Evolutionary conservation across 495 filamentous ascomycete species (phyloP), one percentile per base, ranked within the genome.

Genomic region (Penicillium waksmanii): DNA sequence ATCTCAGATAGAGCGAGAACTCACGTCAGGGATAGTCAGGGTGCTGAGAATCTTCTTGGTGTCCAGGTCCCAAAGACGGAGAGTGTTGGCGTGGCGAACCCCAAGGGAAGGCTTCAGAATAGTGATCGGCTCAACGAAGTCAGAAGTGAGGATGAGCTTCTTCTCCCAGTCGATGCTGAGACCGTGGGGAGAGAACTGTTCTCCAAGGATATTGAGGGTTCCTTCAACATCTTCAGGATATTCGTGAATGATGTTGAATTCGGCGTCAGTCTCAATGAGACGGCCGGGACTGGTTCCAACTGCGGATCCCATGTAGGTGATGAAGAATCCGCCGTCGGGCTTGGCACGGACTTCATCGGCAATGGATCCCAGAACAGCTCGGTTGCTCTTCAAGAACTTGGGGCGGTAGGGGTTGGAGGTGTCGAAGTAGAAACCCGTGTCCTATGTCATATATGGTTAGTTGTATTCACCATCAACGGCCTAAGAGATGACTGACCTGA

Each of bases 341-440:
- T 86, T 87, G 13, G 85, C 84, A 15, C 82, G 78, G 57, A 87
- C 84, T 72, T 87, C 85, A 68, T 87, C 85, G 2, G 82, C 80
- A 58, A 87, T 84, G 15, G 85, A 85, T 8, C 76, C 72, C 10
- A 86, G 75, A 27, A 85, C 56, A 19, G 69, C 84, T 25, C 83
- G 77, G 69, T 87, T 85, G 67, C 79, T 83, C 69, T 85, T 84
- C 63, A 76, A 69, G 73, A 85, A 87, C 55, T 70, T 77, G 18
- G 85, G 84, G 5, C 77, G 75, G 58, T 87, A 87, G 0, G 83
- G 82, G 67, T 86, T 73, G 42, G 77, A 73, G 51, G 77, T 76
- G 58, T 87, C 84, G 51, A 87, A 87, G 74, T 85, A 87, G 70
- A 83, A 87, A 0, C 79, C 85, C 13, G 85, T 87, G 64, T 87